Evolutionary conservation across 345 rosid species (phyloP).

Genomic region (Gossypium longicalyx): DNA sequence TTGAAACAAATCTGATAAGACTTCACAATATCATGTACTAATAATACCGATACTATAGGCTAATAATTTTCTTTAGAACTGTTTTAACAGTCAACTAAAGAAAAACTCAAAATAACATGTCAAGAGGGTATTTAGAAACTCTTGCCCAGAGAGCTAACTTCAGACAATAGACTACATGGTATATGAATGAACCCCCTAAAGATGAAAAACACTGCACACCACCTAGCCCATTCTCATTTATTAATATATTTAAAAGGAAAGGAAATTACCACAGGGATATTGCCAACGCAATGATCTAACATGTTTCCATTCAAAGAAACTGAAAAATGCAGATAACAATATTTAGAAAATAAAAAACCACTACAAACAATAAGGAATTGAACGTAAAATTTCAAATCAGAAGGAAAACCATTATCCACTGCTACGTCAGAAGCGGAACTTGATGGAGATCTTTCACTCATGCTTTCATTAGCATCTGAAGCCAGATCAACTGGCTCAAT

Average conservation of each 20-base stretch:
- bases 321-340: conserved; percentile 34
- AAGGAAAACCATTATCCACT: conserved; percentile 37
- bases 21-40: neutral
- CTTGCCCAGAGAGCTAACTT: neutral
- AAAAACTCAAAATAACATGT: neutral
- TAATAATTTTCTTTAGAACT: neutral
- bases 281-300: conserved; percentile 23
- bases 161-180: neutral
- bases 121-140: neutral
- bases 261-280: conserved; percentile 45
- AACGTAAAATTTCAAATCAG: conserved; percentile 2
- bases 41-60: neutral
- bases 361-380: neutral
- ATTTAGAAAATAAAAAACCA: conserved; percentile 25
- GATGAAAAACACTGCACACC: conserved; percentile 7
- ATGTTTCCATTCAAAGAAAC: conserved; percentile 28
- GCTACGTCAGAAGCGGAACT: conserved; percentile 47
- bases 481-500: conserved; percentile 40
- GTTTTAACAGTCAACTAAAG: neutral
- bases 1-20: conserved; percentile 14
- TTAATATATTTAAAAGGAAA: conserved; percentile 3
- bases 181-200: neutral
- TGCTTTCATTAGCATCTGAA: conserved; percentile 47
- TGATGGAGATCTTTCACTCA: conserved; percentile 43
- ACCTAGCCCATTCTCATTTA: neutral